Evolutionary conservation across 202 grass and related monocot genomes (phyloP).

Genomic region (Carex sylvatica): DNA sequence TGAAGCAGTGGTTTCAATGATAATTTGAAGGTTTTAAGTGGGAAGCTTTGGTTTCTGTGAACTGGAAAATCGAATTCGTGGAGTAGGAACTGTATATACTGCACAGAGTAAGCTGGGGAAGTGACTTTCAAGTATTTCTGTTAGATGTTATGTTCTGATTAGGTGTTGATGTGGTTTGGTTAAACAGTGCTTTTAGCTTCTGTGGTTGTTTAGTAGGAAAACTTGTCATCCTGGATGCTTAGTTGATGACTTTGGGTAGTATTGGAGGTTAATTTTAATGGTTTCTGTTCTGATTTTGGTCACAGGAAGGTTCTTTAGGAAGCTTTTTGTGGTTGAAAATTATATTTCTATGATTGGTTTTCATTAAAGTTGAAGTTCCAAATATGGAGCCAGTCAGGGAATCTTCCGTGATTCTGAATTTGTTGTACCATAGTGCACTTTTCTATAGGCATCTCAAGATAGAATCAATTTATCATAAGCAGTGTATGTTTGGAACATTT

Average conservation of each 20-base stretch:
- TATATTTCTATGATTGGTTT: background rate
- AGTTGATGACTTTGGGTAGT: background rate
- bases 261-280: background rate
- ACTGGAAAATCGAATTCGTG: conserved; percentile 4
- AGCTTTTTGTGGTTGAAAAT: background rate
- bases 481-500: background rate
- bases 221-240: background rate
- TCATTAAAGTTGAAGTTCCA: background rate
- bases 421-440: background rate
- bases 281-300: background rate
- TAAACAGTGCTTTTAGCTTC: background rate
- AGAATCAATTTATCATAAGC: background rate
- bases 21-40: conserved; percentile 5
- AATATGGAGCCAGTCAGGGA: background rate
- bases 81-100: background rate
- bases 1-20: background rate
- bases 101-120: background rate
- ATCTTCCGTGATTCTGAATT: background rate
- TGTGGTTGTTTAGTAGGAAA: background rate
- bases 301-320: background rate
- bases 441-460: background rate
- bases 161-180: background rate
- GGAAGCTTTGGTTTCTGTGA: background rate
- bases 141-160: background rate
- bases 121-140: background rate